These are phyloP conservation scores for Corchorus capsularis DNA, from an alignment of 345 rosid genomes.

Conservation along the genomic window DNA sequence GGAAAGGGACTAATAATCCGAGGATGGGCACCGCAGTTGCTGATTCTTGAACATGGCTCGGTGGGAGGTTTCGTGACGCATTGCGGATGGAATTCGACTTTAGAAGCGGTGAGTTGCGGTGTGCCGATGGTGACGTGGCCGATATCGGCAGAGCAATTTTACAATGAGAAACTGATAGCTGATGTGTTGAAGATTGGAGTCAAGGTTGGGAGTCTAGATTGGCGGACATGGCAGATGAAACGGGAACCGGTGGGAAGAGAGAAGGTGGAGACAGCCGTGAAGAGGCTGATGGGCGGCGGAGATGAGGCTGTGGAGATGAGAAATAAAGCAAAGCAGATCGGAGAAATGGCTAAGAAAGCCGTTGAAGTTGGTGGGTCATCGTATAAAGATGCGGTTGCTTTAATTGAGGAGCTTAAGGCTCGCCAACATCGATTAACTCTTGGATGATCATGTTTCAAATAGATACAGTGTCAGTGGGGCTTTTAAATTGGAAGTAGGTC, in stretches of 20 bases:
- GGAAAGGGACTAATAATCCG: slow-evolving; percentile 38
- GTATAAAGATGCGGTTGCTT: slow-evolving; percentile 26
- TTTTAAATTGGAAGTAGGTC: neutral
- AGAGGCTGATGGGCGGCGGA: slow-evolving; percentile 33
- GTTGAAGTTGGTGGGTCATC: slow-evolving; percentile 54
- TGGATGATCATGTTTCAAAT: neutral
- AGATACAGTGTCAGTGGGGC: neutral
- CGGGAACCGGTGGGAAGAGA: slow-evolving; percentile 37
- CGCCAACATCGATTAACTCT: neutral
- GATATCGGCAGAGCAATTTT: slow-evolving; percentile 44
- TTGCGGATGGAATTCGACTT: slow-evolving; percentile 55
- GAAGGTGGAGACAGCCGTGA: slow-evolving; percentile 37
- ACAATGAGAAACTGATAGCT: slow-evolving; percentile 43
- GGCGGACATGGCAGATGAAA: slow-evolving; percentile 33
- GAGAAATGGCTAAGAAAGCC: slow-evolving; percentile 45
- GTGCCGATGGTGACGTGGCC: slow-evolving; percentile 53
- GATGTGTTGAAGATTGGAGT: slow-evolving; percentile 45
- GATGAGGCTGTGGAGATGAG: slow-evolving; percentile 42
- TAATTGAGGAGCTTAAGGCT: slow-evolving; percentile 31
- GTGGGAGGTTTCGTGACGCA: slow-evolving; percentile 54
- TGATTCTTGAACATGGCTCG: slow-evolving; percentile 45
- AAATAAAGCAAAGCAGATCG: slow-evolving; percentile 30
- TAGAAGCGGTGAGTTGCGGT: slow-evolving; percentile 42
- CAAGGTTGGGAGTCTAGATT: slow-evolving; percentile 38
- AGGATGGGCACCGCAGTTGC: slow-evolving; percentile 61